Base-by-base conservation (phyloP, 2,329 filamentous ascomycete genomes). In the Epichloe sylvatica region DNA sequence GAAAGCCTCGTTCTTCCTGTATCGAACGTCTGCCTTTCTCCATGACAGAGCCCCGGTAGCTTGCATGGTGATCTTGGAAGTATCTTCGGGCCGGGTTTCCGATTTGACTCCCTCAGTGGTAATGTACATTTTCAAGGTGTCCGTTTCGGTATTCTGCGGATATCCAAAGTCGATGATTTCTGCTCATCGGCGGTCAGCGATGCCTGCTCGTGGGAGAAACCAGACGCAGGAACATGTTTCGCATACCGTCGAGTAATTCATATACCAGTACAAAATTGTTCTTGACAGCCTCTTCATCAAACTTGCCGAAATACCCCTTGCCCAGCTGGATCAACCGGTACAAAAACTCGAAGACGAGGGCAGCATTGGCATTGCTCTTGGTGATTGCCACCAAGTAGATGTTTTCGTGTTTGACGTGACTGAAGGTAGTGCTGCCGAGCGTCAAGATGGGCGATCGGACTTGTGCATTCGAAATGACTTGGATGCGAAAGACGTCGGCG, bases 101-200 rank as follows among this genome's bases (percentile, higher is more conserved):
- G 89, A 94, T 69, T 96, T 96, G 70, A 98, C 91, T 51, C 92
- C 92, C 71, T 98, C 92, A 36, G 92, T 98, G 41, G 94, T 98
- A 63, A 98, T 98, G 75, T 98, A 98, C 91, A 97, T 97, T 71
- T 98, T 98, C 60, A 98, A 75, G 15, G 92, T 97, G 67, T 98
- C 92, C 49, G 91, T 95, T 70, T 98, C 92, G 54, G 92, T 98
- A 67, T 97, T 97, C 67, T 98, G 92, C 35, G 92, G 92, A 66
- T 98, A 98, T 54, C 92, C 92, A 69, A 98, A 98, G 69, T 98
- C 92, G 65, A 98, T 81, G 62, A 98, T 96, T 71, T 98, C 92
- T 92, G 59, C 19, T 38, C 21, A 30, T 12, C 19, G 9, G 4
- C n/a, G 25, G 33, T 49, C 35, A 47, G 50, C 17, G 17, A 35